A percentile compares a stretch with the other conserved stretches of the same genome.
phyloP scores from a whole-genome alignment of 23 red algal genomes.

The Gracilaria vermiculophylla region DNA sequence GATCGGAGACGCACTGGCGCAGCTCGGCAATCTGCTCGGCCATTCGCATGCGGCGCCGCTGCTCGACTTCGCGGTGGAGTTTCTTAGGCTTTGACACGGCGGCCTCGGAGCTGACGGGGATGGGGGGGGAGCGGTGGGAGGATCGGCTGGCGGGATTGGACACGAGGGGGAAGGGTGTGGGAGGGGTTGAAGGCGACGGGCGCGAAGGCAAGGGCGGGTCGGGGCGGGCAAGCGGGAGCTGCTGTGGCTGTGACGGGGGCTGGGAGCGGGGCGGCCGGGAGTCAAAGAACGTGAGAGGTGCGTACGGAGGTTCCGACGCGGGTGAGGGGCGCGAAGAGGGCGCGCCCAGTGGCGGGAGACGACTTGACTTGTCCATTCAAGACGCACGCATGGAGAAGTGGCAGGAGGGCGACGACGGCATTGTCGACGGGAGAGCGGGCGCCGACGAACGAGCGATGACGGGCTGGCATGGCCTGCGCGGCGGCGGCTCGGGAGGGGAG shows the following conservation, averaged over 20 bases:
- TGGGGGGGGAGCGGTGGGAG: slow-evolving; percentile 5
- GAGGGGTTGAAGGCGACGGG: neutral
- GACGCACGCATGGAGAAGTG: neutral
- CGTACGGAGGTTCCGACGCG: neutral
- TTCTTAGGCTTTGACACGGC: slow-evolving; percentile 46
- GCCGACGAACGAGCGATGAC: neutral
- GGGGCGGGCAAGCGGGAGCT: neutral
- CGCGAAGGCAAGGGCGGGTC: neutral
- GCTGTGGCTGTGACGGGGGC: neutral
- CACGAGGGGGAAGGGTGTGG: neutral
- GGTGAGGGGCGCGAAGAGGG: slow-evolving; percentile 6
- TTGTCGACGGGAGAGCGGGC: neutral
- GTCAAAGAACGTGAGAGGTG: neutral
- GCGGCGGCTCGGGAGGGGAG: neutral
- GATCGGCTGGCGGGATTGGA: neutral
- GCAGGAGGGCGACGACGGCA: neutral
- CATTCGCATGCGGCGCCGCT: slow-evolving; percentile 52
- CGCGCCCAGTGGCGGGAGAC: slow-evolving; percentile 15
- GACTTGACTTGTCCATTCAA: slow-evolving; percentile 25
- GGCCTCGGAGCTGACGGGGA: slow-evolving; percentile 16
- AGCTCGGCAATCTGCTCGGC: slow-evolving; percentile 52
- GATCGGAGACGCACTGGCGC: slow-evolving; percentile 50
- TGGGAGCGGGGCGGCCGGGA: neutral
- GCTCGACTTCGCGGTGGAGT: slow-evolving; percentile 58
- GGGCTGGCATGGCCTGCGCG: neutral